These are phyloP conservation scores for Fusarium compactum DNA, from an alignment of 2,329 filamentous ascomycete species.

Conservation along the genomic window DNA sequence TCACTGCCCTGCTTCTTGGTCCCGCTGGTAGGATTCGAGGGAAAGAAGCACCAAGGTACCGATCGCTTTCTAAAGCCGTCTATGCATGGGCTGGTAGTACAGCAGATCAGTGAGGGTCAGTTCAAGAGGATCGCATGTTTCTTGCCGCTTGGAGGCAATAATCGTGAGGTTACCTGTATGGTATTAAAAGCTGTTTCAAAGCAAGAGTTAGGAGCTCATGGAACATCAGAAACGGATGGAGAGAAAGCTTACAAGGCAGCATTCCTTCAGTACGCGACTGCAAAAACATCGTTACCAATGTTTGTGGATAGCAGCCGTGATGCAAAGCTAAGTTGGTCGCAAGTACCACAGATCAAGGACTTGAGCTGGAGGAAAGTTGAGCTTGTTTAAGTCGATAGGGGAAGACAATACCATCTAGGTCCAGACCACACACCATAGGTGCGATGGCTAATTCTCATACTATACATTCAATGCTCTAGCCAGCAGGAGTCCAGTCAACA, in stretches of 20 bases:
- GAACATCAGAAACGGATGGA: not conserved
- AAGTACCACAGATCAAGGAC: not conserved
- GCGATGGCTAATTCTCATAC: accelerated
- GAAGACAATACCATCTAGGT: too few relatives aligned
- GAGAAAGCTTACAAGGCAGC: not conserved
- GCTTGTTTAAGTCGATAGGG: not conserved
- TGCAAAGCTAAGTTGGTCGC: not conserved
- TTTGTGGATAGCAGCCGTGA: accelerated
- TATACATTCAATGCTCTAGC: too few relatives aligned
- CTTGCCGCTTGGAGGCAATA: too few relatives aligned
- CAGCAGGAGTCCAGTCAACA: accelerated
- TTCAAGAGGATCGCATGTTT: not conserved
- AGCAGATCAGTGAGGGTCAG: not conserved
- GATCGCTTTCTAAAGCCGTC: not conserved
- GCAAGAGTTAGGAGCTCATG: not conserved
- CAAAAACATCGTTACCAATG: not conserved
- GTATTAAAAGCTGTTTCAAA: accelerated
- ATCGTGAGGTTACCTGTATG: too few relatives aligned
- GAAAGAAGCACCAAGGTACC: too few relatives aligned
- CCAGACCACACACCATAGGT: not conserved
- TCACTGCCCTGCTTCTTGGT: too few relatives aligned
- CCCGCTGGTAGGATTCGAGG: too few relatives aligned
- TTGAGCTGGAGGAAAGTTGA: not conserved
- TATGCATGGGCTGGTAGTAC: not conserved
- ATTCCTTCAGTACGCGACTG: not conserved